A percentile compares a stretch with the other conserved stretches of the same genome.
phyloP scores from a whole-genome alignment of 495 filamentous ascomycete genomes.

The Penicillium bovifimosum region DNA sequence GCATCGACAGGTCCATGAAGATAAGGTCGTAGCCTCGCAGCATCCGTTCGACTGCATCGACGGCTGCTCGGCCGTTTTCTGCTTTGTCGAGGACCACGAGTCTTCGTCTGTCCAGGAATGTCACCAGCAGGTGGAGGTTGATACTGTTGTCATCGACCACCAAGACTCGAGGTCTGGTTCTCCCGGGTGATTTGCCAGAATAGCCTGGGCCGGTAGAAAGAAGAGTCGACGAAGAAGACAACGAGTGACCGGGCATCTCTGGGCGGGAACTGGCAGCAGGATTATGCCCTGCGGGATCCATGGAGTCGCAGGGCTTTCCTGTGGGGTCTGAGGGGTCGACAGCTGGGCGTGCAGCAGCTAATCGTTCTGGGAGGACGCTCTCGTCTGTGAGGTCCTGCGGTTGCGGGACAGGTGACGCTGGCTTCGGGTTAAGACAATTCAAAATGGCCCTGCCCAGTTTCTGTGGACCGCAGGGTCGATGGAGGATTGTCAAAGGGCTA shows the following conservation, averaged over 20 bases:
- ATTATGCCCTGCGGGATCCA: background rate
- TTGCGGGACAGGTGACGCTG: background rate
- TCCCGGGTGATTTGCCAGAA: background rate
- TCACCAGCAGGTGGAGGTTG: constrained; percentile 61
- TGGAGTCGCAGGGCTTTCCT: too few species aligned
- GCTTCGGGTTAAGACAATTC: constrained; percentile 16
- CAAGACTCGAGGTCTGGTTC: constrained; percentile 38
- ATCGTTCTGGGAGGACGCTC: background rate
- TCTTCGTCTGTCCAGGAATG: constrained; percentile 51
- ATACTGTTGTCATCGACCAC: constrained; percentile 74
- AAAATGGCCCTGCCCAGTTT: constrained; percentile 52
- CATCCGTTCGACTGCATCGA: constrained; percentile 41
- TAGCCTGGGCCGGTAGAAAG: background rate
- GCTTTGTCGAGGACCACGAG: constrained; percentile 38
- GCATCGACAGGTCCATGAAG: constrained; percentile 72
- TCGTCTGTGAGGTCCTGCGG: background rate
- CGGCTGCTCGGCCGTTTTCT: constrained; percentile 47
- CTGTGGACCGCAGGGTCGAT: constrained; percentile 52
- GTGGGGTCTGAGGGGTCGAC: background rate
- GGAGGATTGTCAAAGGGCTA: constrained; percentile 32
- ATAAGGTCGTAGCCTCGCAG: constrained; percentile 47
- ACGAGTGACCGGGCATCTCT: background rate
- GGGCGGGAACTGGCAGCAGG: background rate
- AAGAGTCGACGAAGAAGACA: background rate
- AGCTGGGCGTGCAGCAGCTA: background rate